Conservation (phyloP, 345 rosid species). For the Streptanthus diversifolius region DNA sequence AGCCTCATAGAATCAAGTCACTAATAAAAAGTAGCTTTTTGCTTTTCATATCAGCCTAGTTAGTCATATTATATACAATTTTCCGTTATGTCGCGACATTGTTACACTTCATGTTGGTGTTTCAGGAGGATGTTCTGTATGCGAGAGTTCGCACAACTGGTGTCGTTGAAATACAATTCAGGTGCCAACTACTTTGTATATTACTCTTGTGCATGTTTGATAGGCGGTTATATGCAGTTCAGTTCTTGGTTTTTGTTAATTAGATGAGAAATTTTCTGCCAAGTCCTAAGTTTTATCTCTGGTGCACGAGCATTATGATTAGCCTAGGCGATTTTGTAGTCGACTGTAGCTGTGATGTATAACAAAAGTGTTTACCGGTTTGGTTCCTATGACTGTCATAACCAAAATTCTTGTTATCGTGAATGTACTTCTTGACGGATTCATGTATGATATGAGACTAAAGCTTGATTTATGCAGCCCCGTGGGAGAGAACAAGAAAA, state of each 20-base stretch:
- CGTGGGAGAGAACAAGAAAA: constrained; percentile 91
- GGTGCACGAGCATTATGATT: neutral
- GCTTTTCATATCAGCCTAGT: neutral
- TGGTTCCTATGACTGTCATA: neutral
- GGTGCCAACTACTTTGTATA: constrained; percentile 45
- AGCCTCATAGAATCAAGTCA: neutral
- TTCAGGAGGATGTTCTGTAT: constrained; percentile 90
- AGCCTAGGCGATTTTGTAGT: neutral
- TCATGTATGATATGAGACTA: neutral
- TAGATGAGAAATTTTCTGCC: neutral
- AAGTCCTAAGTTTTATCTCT: neutral
- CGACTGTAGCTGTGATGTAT: neutral
- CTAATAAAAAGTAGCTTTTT: neutral
- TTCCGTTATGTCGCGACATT: neutral
- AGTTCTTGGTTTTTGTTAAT: neutral
- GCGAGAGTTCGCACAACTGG: constrained; percentile 98
- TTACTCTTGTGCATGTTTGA: neutral
- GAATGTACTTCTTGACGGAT: neutral
- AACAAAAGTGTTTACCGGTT: neutral
- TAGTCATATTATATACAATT: neutral
- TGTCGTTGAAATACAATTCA: constrained; percentile 97
- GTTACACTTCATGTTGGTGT: neutral
- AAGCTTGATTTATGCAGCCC: constrained; percentile 57
- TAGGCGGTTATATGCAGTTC: neutral
- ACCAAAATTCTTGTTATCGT: neutral